A percentile compares a stretch with the other conserved stretches of the same genome.
These are phyloP conservation scores for Paramecium primaurelia DNA, from an alignment of 73 alveolate species.

Conservation along the genomic window DNA sequence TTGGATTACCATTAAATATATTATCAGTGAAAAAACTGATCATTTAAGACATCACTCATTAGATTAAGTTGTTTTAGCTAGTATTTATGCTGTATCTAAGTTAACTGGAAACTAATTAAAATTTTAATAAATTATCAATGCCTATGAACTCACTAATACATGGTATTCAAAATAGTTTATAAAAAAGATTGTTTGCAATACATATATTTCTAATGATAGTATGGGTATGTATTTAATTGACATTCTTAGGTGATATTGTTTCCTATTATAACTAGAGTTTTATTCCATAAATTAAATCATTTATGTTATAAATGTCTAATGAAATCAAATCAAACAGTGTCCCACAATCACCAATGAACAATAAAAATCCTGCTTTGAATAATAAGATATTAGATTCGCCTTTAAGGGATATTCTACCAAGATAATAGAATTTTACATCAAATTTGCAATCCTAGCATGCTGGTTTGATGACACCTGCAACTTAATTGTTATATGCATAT, in stretches of 20 bases:
- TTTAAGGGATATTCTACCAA: slow-evolving; percentile 23
- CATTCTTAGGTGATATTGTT: slow-evolving; percentile 41
- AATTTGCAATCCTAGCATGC: neutral
- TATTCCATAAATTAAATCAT: slow-evolving; percentile 3
- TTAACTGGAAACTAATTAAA: neutral
- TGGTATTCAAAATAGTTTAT: slow-evolving; percentile 19
- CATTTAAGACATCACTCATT: slow-evolving; percentile 25
- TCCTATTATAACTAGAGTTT: neutral
- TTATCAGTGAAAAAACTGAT: slow-evolving; percentile 14
- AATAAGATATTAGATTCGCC: slow-evolving; percentile 23
- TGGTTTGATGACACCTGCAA: slow-evolving; percentile 37
- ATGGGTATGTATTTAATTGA: neutral
- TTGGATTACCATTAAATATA: slow-evolving; percentile 28
- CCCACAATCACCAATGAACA: slow-evolving; percentile 28
- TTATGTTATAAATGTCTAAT: neutral
- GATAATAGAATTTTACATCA: neutral
- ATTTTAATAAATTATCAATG: neutral
- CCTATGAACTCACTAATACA: slow-evolving; percentile 27
- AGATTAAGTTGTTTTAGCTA: slow-evolving; percentile 33
- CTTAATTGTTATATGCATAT: slow-evolving; percentile 39
- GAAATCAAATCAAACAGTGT: neutral
- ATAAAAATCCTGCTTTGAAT: slow-evolving; percentile 35
- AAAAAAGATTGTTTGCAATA: slow-evolving; percentile 28
- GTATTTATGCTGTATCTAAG: slow-evolving; percentile 15
- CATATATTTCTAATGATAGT: neutral